phyloP scores from a whole-genome alignment of 257 asterid genomes.

The Avicennia marina region DNA sequence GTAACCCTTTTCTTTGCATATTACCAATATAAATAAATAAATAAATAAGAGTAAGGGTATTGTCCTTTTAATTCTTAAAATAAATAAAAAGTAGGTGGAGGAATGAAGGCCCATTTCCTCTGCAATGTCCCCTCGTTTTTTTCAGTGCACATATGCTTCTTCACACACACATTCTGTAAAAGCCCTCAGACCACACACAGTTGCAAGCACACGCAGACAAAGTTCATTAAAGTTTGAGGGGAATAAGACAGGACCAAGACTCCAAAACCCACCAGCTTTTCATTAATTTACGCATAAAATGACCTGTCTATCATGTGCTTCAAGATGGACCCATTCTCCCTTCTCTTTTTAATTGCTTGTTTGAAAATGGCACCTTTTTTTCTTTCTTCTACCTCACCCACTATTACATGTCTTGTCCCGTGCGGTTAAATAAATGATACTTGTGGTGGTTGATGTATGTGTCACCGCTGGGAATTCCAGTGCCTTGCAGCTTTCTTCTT shows the following conservation, averaged over 20 bases:
- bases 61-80: not conserved
- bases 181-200: not conserved
- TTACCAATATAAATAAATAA: no score
- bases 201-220: not conserved
- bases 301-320: constrained; percentile 34
- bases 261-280: constrained; percentile 35
- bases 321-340: constrained; percentile 8
- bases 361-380: not conserved
- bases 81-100: not conserved
- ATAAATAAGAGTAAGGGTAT: no score
- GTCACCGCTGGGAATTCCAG: constrained; percentile 5
- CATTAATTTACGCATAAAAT: constrained; percentile 17
- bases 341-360: not conserved
- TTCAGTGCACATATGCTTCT: constrained; percentile 12
- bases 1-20: no score
- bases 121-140: constrained; percentile 16
- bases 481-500: constrained; percentile 18
- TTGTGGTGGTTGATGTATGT: not conserved
- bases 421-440: not conserved
- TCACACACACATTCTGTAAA: not conserved
- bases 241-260: constrained; percentile 25
- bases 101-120: constrained; percentile 16
- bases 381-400: constrained; percentile 12
- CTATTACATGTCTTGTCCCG: constrained; percentile 21
- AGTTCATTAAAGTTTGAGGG: not conserved